These are phyloP conservation scores for Rheum nobile DNA, from an alignment of 148 eudicot species.

Conservation along the genomic window DNA sequence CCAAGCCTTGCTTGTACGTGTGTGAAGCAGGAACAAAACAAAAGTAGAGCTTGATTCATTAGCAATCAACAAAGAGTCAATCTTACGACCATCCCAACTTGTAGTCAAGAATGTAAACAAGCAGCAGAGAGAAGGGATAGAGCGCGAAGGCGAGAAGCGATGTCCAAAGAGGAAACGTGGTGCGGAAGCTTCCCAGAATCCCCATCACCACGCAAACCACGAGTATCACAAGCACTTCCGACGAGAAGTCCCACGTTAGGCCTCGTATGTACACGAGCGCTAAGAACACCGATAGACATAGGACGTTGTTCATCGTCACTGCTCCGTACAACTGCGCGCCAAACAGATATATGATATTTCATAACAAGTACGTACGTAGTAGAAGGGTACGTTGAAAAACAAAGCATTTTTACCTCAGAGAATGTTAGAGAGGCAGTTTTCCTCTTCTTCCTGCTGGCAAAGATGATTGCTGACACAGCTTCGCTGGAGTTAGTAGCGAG, in stretches of 20 bases:
- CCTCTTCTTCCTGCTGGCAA: conserved; percentile 60
- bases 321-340: conserved; percentile 86
- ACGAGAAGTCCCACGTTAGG: conserved; percentile 85
- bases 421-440: conserved; percentile 85
- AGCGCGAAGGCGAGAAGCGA: conserved; percentile 55
- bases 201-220: conserved; percentile 77
- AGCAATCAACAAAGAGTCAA: background rate
- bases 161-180: conserved; percentile 83
- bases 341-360: too few species aligned
- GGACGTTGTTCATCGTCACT: conserved; percentile 71
- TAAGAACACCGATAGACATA: conserved; percentile 84
- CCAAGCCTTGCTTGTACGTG: background rate
- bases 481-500: conserved; percentile 93
- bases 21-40: background rate
- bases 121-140: conserved; percentile 61
- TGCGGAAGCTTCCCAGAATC: conserved; percentile 58
- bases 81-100: conserved; percentile 58
- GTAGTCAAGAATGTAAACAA: conserved; percentile 79
- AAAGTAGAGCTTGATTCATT: background rate
- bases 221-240: conserved; percentile 80
- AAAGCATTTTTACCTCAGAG: conserved; percentile 61
- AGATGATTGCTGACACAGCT: conserved; percentile 84
- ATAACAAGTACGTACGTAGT: too few species aligned
- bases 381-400: background rate
- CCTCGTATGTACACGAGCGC: conserved; percentile 72